Base-by-base conservation (phyloP, 2,329 filamentous ascomycete genomes). In the Trichoderma breve region DNA sequence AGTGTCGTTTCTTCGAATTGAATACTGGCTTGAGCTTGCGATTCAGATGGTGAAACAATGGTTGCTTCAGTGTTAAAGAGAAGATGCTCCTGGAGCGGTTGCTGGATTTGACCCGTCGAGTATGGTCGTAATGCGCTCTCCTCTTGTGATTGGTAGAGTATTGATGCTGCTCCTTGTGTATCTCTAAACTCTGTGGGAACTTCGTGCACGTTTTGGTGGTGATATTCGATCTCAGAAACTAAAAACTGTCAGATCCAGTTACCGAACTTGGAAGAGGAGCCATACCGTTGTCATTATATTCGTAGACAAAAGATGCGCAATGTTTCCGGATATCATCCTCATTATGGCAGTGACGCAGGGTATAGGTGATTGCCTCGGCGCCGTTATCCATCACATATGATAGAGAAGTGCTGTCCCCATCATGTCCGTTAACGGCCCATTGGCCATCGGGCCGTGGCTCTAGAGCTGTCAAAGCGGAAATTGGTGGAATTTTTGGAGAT, bases 401-500 rank as follows among this genome's bases (percentile, higher is more conserved):
- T 4, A 63, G 15, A 28, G 36, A 43, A 65, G 70, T 72, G 12
- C 65, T 30, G 15, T 73, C 72, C 8, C 71, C 36, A 15, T 71
- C 62, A 62, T 74, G 68, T 18, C n/a, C 71, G 6, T 71, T 72
- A 21, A 75, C 34, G 21, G 57, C 32, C 74, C 74, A 75, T 21
- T 70, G 66, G 14, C 74, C 74, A 30, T 67, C 70, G 15, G 73
- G 69, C 6, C 69, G 61, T 53, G 74, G 73, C 64, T 75, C 74
- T 32, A 75, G 64, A 18, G 58, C 69, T 58, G 70, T 74, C 18
- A 75, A 64, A 8, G 67, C 71, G 26, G 73, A 68, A 53, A 73
- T 39, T 14, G 73, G 65, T 12, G 73, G 73, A 57, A 73, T 67
- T 43, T 26, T 39, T 14, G 60, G 12, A 55, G 51, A 58, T 7